Evolutionary conservation across 2,329 filamentous ascomycete genomes (phyloP), one percentile per base, ranked within the genome.

Genomic region (Penicillium vulpinum): DNA sequence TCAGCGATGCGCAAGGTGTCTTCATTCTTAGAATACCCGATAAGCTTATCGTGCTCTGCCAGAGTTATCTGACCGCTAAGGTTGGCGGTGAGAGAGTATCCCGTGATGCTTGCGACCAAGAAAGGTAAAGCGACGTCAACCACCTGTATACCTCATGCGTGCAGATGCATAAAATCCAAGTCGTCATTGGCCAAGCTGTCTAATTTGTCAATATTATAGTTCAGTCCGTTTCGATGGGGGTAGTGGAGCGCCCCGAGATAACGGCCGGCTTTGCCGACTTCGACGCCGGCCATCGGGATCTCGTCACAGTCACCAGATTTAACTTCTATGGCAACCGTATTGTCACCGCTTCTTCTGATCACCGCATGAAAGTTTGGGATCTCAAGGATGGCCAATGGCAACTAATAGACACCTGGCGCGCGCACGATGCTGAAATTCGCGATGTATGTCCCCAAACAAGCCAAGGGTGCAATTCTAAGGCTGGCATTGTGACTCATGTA

Each of bases 241-340:
- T 54, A 51, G 60, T 63, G 56, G 65, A 67, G 58, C 62, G 56
- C 55, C 61, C 66, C 55, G 63, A 68, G 31, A 75, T 75, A 69
- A 62, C 67, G 50, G 70, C 72, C 56, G 70, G 68, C 41, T 76
- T 76, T 65, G 69, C 71, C 57, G 74, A 78, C 60, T 78, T 80
- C 62, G 75, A 78, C 58, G 70, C 77, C 36, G 76, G 75, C 58
- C 78, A 80, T 68, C 73, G 75, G 48, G 78, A 95, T 72, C 82
- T 94, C 43, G 89, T 95, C 50, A 87, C 92, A 62, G 88, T 91
- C 54, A 87, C 93, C 59, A 88, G 91, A 64, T 96, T 95, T 82
- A 97, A 97, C 75, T 88, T 87, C 64, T 96, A 96, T 73, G 93
- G 92, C 66, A 92, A 91, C 67, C 90, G 92, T 65, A 92, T 93